These are phyloP conservation scores for Cardiospermum halicacabum DNA, from an alignment of 345 rosid species.

Conservation along the genomic window DNA sequence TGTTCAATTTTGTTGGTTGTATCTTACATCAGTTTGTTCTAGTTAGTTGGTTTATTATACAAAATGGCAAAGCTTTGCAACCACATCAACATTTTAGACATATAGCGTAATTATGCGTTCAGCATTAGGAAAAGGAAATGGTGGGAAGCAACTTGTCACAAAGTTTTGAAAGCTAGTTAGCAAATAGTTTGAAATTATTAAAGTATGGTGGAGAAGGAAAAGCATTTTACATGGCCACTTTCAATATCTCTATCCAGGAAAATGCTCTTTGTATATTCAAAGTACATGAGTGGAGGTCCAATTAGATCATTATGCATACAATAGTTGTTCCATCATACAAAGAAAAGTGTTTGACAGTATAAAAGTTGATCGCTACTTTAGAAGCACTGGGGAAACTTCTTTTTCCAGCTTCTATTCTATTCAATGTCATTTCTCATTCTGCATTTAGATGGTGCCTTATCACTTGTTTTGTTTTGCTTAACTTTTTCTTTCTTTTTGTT, in stretches of 20 bases:
- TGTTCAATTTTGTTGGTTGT: not conserved
- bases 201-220: not conserved
- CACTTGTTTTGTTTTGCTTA: not conserved
- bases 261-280: not conserved
- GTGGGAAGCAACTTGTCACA: not conserved
- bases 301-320: not conserved
- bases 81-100: not conserved
- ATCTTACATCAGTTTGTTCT: not conserved
- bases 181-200: not conserved
- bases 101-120: not conserved
- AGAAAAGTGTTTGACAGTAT: not conserved
- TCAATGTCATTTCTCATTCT: not conserved
- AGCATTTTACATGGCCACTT: not conserved
- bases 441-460: constrained; percentile 1
- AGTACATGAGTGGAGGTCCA: not conserved
- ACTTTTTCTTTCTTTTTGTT: not conserved
- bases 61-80: no score
- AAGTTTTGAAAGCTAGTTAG: not conserved
- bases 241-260: not conserved
- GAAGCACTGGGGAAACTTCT: not conserved
- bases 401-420: not conserved
- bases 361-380: not conserved
- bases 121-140: no score
- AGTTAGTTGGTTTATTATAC: constrained; percentile 1
- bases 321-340: not conserved